These are phyloP conservation scores for Fusarium multiceps DNA, from an alignment of 2,329 filamentous ascomycete genomes.

Conservation along the genomic window DNA sequence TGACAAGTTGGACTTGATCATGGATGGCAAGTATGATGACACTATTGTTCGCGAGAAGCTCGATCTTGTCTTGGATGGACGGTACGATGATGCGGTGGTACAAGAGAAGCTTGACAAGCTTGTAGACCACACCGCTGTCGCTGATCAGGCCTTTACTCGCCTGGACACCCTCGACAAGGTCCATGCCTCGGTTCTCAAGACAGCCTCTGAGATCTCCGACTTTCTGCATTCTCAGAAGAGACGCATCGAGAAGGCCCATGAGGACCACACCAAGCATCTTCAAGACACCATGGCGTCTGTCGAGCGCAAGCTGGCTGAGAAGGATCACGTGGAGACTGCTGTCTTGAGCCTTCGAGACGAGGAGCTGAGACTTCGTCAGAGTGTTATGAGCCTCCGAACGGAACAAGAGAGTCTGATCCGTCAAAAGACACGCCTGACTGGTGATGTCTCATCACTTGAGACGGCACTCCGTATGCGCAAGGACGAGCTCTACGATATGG, in stretches of 20 bases:
- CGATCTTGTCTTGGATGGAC: slow-evolving; percentile 41
- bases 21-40: slow-evolving; percentile 50
- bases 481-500: slow-evolving; percentile 92
- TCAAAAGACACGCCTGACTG: slow-evolving; percentile 82
- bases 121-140: slow-evolving; percentile 72
- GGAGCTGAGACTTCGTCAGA: slow-evolving; percentile 64
- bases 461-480: slow-evolving; percentile 89
- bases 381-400: slow-evolving; percentile 67
- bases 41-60: slow-evolving; percentile 49
- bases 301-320: slow-evolving; percentile 77
- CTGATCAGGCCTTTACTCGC: slow-evolving; percentile 77
- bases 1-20: slow-evolving; percentile 56
- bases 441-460: slow-evolving; percentile 90
- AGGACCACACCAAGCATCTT: slow-evolving; percentile 80
- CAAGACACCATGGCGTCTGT: slow-evolving; percentile 84
- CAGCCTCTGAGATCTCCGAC: slow-evolving; percentile 83
- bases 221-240: slow-evolving; percentile 83
- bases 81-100: slow-evolving; percentile 63
- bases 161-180: slow-evolving; percentile 89
- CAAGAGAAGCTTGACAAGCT: slow-evolving; percentile 58
- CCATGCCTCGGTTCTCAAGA: slow-evolving; percentile 85
- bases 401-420: slow-evolving; percentile 81
- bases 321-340: slow-evolving; percentile 69
- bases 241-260: slow-evolving; percentile 79
- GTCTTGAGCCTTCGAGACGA: slow-evolving; percentile 64